Evolutionary conservation across 1,284 basidiomycete genomes (phyloP).

Genomic region (Phellopilus nigrolimitatus): DNA sequence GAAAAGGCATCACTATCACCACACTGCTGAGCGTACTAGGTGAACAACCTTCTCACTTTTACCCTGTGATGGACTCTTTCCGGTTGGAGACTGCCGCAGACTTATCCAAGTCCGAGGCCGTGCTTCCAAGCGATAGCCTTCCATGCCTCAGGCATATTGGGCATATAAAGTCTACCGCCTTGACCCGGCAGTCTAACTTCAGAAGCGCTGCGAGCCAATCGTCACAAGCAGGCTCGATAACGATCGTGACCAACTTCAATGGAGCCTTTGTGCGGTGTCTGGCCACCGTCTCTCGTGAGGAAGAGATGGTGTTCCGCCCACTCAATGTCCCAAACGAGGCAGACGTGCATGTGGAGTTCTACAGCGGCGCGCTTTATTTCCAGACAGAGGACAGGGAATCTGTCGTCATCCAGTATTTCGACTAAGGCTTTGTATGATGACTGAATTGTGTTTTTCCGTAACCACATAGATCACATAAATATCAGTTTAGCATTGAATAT

Average conservation of each 20-base stretch:
- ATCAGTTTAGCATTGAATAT: no score
- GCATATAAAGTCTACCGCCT: not conserved
- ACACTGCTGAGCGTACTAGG: slow-evolving; percentile 1
- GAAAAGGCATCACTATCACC: slow-evolving; percentile 2
- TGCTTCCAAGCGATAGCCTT: not conserved
- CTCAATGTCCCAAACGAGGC: slow-evolving; percentile 6
- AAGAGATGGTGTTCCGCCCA: not conserved
- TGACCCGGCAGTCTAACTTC: not conserved
- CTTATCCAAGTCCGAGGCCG: no score
- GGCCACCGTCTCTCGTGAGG: not conserved
- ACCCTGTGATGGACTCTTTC: slow-evolving; percentile 2
- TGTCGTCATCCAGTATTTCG: no score
- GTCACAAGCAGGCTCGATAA: slow-evolving; percentile 4
- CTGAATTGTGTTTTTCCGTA: no score
- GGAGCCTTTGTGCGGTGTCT: not conserved
- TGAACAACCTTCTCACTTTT: not conserved
- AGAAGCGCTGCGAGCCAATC: slow-evolving; percentile 9
- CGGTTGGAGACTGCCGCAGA: no score
- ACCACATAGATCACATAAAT: no score
- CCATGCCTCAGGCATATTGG: not conserved
- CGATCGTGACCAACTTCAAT: slow-evolving; percentile 6
- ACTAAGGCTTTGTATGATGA: no score
- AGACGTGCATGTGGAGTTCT: slow-evolving; percentile 7
- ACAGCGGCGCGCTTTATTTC: no score
- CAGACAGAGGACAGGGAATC: no score